Conservation (phyloP, 2,329 filamentous ascomycete genomes). For the Xylariaceae sp. region DNA sequence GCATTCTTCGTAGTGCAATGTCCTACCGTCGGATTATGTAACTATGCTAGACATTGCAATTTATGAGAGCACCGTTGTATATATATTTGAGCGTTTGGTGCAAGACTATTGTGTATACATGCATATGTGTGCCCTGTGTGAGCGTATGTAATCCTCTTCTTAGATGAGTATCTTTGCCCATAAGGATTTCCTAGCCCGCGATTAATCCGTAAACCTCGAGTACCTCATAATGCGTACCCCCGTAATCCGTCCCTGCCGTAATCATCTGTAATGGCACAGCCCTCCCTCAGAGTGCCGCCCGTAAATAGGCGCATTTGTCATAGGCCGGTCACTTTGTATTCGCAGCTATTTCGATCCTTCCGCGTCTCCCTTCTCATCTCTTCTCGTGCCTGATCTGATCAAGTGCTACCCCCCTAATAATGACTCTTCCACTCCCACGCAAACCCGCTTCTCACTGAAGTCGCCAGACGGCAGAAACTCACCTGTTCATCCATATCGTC, state of each 20-base stretch:
- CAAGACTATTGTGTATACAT: too few species aligned
- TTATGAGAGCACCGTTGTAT: too few species aligned
- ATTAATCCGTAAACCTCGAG: too few species aligned
- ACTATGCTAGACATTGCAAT: too few species aligned
- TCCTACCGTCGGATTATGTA: too few species aligned
- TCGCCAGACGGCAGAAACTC: background rate
- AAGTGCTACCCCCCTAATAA: background rate
- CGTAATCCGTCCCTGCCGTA: too few species aligned
- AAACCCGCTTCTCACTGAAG: background rate
- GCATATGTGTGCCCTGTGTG: too few species aligned
- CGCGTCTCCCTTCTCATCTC: background rate
- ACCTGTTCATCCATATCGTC: background rate
- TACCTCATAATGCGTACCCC: too few species aligned
- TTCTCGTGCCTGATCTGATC: background rate
- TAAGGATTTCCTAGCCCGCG: too few species aligned
- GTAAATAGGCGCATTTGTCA: background rate
- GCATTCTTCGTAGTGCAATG: background rate
- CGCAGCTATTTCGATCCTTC: background rate
- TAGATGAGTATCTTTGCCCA: too few species aligned
- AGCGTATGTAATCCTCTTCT: too few species aligned
- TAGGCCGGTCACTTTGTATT: background rate
- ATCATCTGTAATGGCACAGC: background rate
- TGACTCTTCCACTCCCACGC: background rate
- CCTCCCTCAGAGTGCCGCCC: background rate
- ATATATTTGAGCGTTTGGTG: too few species aligned